Percentiles rank a stretch among this genome's conserved stretches.
Conservation (phyloP, 805 yeast species). For the Phaffomyces thermotolerans region DNA sequence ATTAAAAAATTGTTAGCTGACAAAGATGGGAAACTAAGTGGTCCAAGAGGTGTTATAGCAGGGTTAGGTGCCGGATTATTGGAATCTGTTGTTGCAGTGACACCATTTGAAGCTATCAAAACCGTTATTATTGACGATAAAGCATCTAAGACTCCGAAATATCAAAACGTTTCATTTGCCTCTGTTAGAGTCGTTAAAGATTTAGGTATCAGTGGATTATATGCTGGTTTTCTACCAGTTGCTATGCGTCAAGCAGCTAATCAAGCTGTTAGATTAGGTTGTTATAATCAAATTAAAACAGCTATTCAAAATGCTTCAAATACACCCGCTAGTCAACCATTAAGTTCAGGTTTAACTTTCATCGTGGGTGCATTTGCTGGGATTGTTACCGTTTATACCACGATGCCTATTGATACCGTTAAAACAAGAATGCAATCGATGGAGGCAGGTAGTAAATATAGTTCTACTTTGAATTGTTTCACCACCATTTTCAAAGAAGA, state of each 20-base stretch:
- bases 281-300: slow-evolving; percentile 82
- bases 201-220: slow-evolving; percentile 75
- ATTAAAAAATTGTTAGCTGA: slow-evolving; percentile 75
- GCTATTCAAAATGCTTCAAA: slow-evolving; percentile 64
- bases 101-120: slow-evolving; percentile 95
- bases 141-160: slow-evolving; percentile 67
- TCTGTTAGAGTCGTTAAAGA: slow-evolving; percentile 61
- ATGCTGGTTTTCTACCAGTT: slow-evolving; percentile 87
- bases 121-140: slow-evolving; percentile 94
- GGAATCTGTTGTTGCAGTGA: slow-evolving; percentile 88
- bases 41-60: slow-evolving; percentile 87
- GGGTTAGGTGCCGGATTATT: slow-evolving; percentile 96
- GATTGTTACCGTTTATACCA: slow-evolving; percentile 78
- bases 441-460: slow-evolving; percentile 63
- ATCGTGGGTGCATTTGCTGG: slow-evolving; percentile 89
- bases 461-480: slow-evolving; percentile 78
- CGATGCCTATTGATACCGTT: slow-evolving; percentile 94
- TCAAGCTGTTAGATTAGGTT: slow-evolving; percentile 89
- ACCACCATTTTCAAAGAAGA: slow-evolving; percentile 73
- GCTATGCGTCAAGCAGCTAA: slow-evolving; percentile 94
- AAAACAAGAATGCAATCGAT: slow-evolving; percentile 96
- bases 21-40: slow-evolving; percentile 78
- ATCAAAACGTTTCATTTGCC: slow-evolving; percentile 54
- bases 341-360: slow-evolving; percentile 75
- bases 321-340: slow-evolving; percentile 62